Evolutionary conservation across 805 yeast species (phyloP), one percentile per base, ranked within the genome.

Genomic region (Starmerella apicola): DNA sequence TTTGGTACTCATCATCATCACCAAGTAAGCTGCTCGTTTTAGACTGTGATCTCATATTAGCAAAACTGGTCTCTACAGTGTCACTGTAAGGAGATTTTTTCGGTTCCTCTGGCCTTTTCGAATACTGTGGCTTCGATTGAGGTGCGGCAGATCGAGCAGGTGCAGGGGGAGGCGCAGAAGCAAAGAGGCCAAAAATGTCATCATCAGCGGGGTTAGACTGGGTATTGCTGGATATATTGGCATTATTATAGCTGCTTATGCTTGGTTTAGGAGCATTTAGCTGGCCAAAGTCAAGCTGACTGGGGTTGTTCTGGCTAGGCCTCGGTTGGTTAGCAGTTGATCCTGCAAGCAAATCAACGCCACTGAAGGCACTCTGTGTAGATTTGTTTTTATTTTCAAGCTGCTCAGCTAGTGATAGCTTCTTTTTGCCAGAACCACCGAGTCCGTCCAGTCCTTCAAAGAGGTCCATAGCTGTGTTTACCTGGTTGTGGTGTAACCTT

Each of bases 361-460:
- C 55, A 6, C 49, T 42, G 52, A 59, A 54, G 13, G 50, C 44
- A 17, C 36, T 30, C 16, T 40, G 40, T 19, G 37, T 29, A 28
- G 41, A 27, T 13, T 37, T 32, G 35, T 50, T 44, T 17, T 44
- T 40, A 2, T 38, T 36, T 37, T 42, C 43, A 36, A 44, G 53
- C 30, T 60, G 54, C 38, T 59, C 62, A 16, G 53, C 55, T 18
- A 59, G 52, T 25, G 62, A 51, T 28, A 52, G 51, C 29, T 53
- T 48, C n/a, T 50, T 47, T 31, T 44, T 49, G n/a, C 43, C 34
- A n/a, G 46, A 8, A n/a, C 30, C 30, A 27, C 39, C 38, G 5
- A 44, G 48, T n/a, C 49, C 46, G 21, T 50, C 55, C 17, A 57
- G 43, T 9, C 53, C 53, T 15, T 60, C 58, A 36, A 56, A 56